These are phyloP conservation scores for Raddia guianensis DNA, from an alignment of 176 grass and related monocot genomes.

Conservation along the genomic window DNA sequence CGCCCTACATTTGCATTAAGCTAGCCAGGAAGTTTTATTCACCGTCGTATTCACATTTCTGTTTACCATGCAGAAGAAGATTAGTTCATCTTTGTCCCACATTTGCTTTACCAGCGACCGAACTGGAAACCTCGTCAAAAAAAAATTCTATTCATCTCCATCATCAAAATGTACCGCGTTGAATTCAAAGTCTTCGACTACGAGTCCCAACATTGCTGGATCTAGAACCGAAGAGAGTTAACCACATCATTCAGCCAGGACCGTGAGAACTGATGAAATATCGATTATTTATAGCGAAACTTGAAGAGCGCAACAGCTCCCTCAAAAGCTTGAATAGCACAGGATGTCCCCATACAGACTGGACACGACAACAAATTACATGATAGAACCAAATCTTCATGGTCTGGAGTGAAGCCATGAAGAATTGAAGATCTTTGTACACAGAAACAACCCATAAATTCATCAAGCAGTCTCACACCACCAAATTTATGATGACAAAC, in stretches of 20 bases:
- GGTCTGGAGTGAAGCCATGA: conserved; percentile 32
- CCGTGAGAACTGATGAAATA: conserved; percentile 11
- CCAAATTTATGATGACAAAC: conserved; percentile 50
- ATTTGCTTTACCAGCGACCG: too few species aligned
- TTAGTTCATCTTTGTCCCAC: neutral
- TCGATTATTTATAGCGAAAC: conserved; percentile 48
- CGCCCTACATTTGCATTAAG: too few species aligned
- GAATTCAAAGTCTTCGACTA: neutral
- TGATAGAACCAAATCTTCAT: conserved; percentile 50
- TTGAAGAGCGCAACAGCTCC: neutral
- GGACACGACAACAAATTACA: conserved; percentile 43
- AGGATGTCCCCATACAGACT: conserved; percentile 8
- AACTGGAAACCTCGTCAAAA: neutral
- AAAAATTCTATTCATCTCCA: neutral
- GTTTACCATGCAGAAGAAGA: too few species aligned
- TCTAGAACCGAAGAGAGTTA: neutral
- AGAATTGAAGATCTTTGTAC: conserved; percentile 39
- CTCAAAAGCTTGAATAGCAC: too few species aligned
- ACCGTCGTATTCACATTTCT: neutral
- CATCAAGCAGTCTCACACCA: conserved; percentile 52
- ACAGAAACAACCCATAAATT: conserved; percentile 56
- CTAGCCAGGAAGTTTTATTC: too few species aligned
- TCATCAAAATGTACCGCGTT: neutral
- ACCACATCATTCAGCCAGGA: neutral
- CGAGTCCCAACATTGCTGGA: too few species aligned